Percentiles rank a stretch among this genome's conserved stretches.
Evolutionary conservation across 768 basidiomycete genomes (phyloP).

Genomic region (Boletus reticuloceps): DNA sequence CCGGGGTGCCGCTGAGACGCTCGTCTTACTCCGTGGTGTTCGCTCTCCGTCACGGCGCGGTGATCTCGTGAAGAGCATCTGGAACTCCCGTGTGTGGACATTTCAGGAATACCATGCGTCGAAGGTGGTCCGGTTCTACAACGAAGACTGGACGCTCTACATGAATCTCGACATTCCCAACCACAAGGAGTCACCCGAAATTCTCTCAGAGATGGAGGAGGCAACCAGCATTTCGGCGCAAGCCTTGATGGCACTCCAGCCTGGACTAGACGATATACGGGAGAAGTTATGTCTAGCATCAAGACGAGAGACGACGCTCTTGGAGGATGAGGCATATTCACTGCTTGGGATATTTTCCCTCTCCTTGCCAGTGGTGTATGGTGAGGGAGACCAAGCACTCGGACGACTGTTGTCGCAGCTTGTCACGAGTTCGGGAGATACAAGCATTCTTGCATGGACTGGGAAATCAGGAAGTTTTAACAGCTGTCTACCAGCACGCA

Average conservation of each 20-base stretch:
- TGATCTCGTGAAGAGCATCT: neutral
- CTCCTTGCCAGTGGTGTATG: neutral
- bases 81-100: neutral
- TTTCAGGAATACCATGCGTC: neutral
- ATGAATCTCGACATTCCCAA: too few relatives aligned
- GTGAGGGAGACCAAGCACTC: neutral
- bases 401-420: neutral
- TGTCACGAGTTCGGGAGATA: neutral
- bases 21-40: neutral
- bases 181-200: too few relatives aligned
- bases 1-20: neutral
- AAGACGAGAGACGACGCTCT: neutral
- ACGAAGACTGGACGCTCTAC: too few relatives aligned
- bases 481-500: neutral
- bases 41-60: neutral
- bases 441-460: neutral
- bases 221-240: too few relatives aligned
- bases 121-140: neutral
- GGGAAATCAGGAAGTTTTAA: neutral
- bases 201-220: neutral
- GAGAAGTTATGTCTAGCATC: neutral
- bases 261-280: neutral
- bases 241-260: neutral
- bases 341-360: neutral
- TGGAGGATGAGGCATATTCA: neutral